These are phyloP conservation scores for Cardamine chenopodiifolia DNA, from an alignment of 345 rosid species.

Conservation along the genomic window DNA sequence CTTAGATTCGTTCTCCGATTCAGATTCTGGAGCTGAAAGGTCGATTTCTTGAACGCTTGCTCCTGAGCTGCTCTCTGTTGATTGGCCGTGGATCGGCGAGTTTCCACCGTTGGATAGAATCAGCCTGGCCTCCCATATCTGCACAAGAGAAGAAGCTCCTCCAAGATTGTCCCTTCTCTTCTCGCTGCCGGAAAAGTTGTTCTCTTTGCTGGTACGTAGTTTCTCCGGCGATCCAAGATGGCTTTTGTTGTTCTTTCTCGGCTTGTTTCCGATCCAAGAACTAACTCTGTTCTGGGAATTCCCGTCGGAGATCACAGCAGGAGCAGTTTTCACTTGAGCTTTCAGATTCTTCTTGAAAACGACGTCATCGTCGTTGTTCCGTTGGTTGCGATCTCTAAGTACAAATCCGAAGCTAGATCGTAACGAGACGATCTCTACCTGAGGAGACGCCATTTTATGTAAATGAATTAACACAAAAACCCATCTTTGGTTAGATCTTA, in stretches of 20 bases:
- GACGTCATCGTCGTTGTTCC: conserved; percentile 21
- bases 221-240: conserved; percentile 36
- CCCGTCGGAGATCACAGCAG: conserved; percentile 42
- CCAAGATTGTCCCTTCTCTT: conserved; percentile 33
- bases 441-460: conserved; percentile 61
- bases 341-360: conserved; percentile 55
- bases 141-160: conserved; percentile 91
- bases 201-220: not conserved
- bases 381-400: conserved; percentile 59
- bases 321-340: conserved; percentile 41
- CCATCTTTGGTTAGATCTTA: conserved; percentile 28
- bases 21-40: conserved; percentile 24
- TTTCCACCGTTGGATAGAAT: conserved; percentile 45
- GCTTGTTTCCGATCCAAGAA: conserved; percentile 26
- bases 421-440: conserved; percentile 55
- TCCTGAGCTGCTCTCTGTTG: conserved; percentile 15
- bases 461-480: not conserved
- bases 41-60: conserved; percentile 12
- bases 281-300: not conserved
- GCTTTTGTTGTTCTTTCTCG: conserved; percentile 19
- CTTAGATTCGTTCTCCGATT: conserved; percentile 42
- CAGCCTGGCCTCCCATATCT: conserved; percentile 89
- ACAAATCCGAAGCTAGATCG: conserved; percentile 63
- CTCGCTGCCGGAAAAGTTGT: conserved; percentile 1
- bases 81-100: conserved; percentile 6